Percentiles rank a stretch among this genome's conserved stretches.
phyloP scores from a whole-genome alignment of 2,329 filamentous ascomycete species.

The Ophiostoma sp. region DNA sequence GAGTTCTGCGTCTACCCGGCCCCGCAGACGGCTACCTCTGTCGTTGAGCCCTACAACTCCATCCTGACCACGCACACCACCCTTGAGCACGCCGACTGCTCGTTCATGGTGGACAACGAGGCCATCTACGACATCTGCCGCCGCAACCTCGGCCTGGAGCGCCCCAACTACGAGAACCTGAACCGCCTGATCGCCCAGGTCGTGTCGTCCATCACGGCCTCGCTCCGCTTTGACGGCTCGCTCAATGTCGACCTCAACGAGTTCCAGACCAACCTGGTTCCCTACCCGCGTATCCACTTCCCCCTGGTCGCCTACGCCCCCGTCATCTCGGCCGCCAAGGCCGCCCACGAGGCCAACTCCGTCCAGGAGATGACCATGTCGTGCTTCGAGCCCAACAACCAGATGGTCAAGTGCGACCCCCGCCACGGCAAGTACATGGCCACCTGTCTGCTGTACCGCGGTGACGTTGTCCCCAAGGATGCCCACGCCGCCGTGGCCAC shows the following conservation, averaged over 20 bases:
- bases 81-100: slow-evolving; percentile 98
- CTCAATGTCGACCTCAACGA: slow-evolving; percentile 99
- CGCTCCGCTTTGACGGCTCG: slow-evolving; percentile 96
- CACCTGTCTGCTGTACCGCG: slow-evolving; percentile 95
- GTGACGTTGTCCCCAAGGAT: slow-evolving; percentile 96
- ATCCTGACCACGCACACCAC: slow-evolving; percentile 99
- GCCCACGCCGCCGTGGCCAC: slow-evolving; percentile 88
- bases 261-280: slow-evolving; percentile 99
- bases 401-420: slow-evolving; percentile 99
- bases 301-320: slow-evolving; percentile 95
- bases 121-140: slow-evolving; percentile 99
- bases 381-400: slow-evolving; percentile 99
- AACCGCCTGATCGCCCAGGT: slow-evolving; percentile 99
- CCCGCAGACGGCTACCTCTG: slow-evolving; percentile 92
- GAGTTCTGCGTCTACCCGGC: slow-evolving; percentile 99
- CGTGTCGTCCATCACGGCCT: slow-evolving; percentile 97
- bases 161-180: slow-evolving; percentile 97
- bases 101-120: slow-evolving; percentile 99
- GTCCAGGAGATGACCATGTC: slow-evolving; percentile 98
- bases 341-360: slow-evolving; percentile 95
- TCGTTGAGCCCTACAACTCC: slow-evolving; percentile 99
- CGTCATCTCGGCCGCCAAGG: slow-evolving; percentile 92
- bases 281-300: slow-evolving; percentile 99
- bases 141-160: slow-evolving; percentile 94
- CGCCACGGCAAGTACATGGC: slow-evolving; percentile 99